Evolutionary conservation across 495 filamentous ascomycete genomes (phyloP).

Genomic region (Penicillium ochrochloron): DNA sequence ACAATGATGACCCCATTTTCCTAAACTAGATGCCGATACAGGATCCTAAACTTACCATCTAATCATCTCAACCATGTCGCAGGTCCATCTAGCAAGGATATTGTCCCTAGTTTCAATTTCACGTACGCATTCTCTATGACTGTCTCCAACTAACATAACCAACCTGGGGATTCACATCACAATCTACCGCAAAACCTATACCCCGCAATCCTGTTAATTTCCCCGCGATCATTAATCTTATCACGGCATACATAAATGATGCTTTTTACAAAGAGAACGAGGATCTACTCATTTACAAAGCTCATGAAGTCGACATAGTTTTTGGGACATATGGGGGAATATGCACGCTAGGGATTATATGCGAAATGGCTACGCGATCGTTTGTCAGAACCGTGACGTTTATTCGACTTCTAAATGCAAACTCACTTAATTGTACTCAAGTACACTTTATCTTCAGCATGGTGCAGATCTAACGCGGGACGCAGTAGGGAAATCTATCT

Average conservation of each 20-base stretch:
- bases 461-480: no score
- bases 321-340: constrained; percentile 21
- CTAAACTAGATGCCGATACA: no score
- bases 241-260: constrained; percentile 13
- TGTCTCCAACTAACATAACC: background rate
- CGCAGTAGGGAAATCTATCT: no score
- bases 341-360: constrained; percentile 14
- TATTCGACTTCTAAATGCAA: background rate
- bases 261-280: constrained; percentile 11
- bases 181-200: constrained; percentile 26
- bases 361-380: background rate
- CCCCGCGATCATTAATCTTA: constrained; percentile 22
- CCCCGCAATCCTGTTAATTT: constrained; percentile 22
- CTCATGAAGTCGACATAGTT: constrained; percentile 13
- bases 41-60: no score
- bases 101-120: no score
- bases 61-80: no score
- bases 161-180: constrained; percentile 27
- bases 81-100: no score
- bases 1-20: no score
- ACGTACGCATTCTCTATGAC: background rate
- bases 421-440: no score
- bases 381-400: background rate
- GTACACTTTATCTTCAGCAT: no score
- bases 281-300: background rate